Base-by-base conservation (phyloP, 805 yeast species). In the Candida manassasensis region DNA sequence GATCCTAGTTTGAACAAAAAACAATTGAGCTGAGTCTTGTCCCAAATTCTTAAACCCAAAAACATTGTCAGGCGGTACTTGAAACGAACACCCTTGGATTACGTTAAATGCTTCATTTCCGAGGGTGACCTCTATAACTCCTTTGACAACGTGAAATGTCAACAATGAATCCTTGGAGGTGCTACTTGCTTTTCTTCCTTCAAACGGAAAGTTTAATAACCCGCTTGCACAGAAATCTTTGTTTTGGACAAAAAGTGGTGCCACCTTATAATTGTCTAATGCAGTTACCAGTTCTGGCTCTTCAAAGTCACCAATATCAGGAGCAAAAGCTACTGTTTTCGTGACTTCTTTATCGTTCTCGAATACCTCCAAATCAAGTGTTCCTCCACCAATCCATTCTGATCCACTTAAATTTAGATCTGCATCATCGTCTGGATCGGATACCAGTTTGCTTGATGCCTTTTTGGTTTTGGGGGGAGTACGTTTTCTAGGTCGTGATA, bases 31-130 rank as follows among this genome's bases (percentile, higher is more conserved):
- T 21, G 68, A 69, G 12, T 61, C 64, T 21, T 67, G 60, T 0
- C 88, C 83, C 27, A 67, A 69, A 50, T 85, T 85, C 31, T 69
- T 70, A 43, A 88, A 71, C 12, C 82, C 75, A 56, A 85, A 87
- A 28, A 71, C 69, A 51, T 84, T 84, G 4, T 81, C 82, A 61
- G 82, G 74, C 1, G 96, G 96, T 4, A 89, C 71, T 48, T 83
- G 84, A 48, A 88, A 81, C 4, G 90, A 75, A 35, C 95, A 82
- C 1, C 95, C 95, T 37, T 70, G 63, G 1, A 75, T 69, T 5
- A 80, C 82, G 3, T 77, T 59, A 52, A 88, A 84, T 15, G 63
- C 67, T 14, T 67, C 69, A 4, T 74, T 75, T 13, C 76, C 72
- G 3, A 88, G 44, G 1, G 78, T 73, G 2, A 84, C 89, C 48